Evolutionary conservation across 352 stramenopile species (phyloP), one percentile per base, ranked within the genome.

Genomic region (Phytopythium chamaehyphon): DNA sequence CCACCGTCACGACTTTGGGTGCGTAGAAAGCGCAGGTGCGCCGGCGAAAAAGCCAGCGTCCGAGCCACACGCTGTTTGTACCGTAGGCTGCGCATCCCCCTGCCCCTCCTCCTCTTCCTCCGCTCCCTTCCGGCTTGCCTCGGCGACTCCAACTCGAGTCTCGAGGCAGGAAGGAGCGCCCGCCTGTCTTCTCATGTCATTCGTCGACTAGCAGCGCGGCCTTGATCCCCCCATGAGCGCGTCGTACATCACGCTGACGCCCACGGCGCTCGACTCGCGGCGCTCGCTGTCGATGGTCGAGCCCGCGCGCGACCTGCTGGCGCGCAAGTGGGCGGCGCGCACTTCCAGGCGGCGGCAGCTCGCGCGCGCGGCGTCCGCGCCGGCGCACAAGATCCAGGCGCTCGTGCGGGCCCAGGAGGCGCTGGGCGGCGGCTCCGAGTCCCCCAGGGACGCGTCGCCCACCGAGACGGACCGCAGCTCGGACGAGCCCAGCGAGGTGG

Each of bases 161-260:
- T n/a, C n/a, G n/a, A n/a, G n/a, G n/a, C n/a, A n/a, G n/a, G n/a
- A 33, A 33, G 9, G 5, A 33, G 28, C 28, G 28, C 28, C 5
- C 28, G 28, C 28, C 28, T 33, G 28, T 33, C 28, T 33, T 33
- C 28, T 9, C 28, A 9, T 9, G 28, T 5, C 28, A 33, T 33
- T 33, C 28, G 28, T 28, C 39, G 18, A 45, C 14, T 28, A 12
- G 39, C 23, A 35, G 10, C 11, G 45, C 40, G 35, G 35, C 24
- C 40, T n/a, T n/a, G n/a, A n/a, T n/a, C n/a, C n/a, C n/a, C 9
- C 6, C 19, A 68, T 55, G 46, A 54, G 46, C 60, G 44, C 60
- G 40, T 62, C 69, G 48, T 83, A 83, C 61, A 80, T 83, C 57
- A 65, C 61, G 59, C 56, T 83, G n/a, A 83, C 72, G 37, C 72